Evolutionary conservation across 495 filamentous ascomycete species (phyloP).

Genomic region (Pseudevernia furfuracea): DNA sequence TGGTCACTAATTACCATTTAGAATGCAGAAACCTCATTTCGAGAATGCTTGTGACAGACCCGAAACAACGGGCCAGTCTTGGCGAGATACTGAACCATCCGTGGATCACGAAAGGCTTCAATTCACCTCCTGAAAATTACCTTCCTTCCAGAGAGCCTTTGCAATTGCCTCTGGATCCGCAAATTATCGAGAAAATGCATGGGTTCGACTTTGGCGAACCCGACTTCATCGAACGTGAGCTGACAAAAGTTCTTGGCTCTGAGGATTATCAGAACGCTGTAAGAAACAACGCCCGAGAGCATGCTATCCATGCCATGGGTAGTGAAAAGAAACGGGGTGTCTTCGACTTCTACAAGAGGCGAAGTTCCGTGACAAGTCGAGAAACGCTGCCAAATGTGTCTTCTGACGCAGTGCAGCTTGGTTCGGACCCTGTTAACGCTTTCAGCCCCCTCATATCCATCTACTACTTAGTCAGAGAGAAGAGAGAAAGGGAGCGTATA

Average conservation of each 20-base stretch:
- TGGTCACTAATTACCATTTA: slow-evolving; percentile 36
- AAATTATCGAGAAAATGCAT: slow-evolving; percentile 86
- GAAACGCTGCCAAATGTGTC: slow-evolving; percentile 86
- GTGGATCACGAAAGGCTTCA: slow-evolving; percentile 95
- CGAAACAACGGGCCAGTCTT: slow-evolving; percentile 75
- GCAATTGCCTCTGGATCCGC: slow-evolving; percentile 71
- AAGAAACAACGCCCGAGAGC: slow-evolving; percentile 57
- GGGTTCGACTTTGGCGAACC: slow-evolving; percentile 93
- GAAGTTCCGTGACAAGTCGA: slow-evolving; percentile 76
- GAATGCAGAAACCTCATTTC: slow-evolving; percentile 93
- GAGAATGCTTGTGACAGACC: slow-evolving; percentile 94
- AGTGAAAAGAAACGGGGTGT: slow-evolving; percentile 79
- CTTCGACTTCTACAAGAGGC: slow-evolving; percentile 95
- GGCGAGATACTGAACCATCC: slow-evolving; percentile 92
- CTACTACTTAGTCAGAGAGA: slow-evolving; percentile 94
- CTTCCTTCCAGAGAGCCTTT: slow-evolving; percentile 79
- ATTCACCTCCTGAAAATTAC: slow-evolving; percentile 77
- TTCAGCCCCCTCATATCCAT: slow-evolving; percentile 89
- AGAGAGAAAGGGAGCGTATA: slow-evolving; percentile 70
- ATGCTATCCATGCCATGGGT: slow-evolving; percentile 53
- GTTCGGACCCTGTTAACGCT: slow-evolving; percentile 85
- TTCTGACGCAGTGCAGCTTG: slow-evolving; percentile 71
- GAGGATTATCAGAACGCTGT: slow-evolving; percentile 86
- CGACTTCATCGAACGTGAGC: slow-evolving; percentile 70
- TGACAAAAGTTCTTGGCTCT: slow-evolving; percentile 78